Evolutionary conservation across 495 filamentous ascomycete genomes (phyloP).

Genomic region (Penicillium daleae): DNA sequence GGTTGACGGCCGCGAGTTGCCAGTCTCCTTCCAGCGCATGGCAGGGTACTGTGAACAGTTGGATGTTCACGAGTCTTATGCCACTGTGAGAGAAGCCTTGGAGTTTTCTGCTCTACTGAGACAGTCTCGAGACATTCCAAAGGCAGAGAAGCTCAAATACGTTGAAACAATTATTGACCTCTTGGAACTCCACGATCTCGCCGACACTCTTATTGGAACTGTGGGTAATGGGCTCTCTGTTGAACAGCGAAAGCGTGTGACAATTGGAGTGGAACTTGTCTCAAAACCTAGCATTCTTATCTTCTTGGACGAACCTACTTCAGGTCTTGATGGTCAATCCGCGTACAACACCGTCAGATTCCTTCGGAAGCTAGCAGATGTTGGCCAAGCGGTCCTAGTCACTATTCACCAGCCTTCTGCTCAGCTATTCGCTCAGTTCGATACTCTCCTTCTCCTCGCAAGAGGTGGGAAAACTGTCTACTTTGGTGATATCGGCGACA

Average conservation of each 20-base stretch:
- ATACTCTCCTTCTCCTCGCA: constrained; percentile 68
- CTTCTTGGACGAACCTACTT: constrained; percentile 80
- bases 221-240: constrained; percentile 56
- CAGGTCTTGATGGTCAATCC: constrained; percentile 64
- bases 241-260: constrained; percentile 66
- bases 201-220: constrained; percentile 56
- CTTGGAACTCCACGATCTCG: constrained; percentile 60
- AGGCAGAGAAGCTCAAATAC: constrained; percentile 62
- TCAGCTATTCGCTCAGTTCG: constrained; percentile 73
- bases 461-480: constrained; percentile 72
- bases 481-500: constrained; percentile 64
- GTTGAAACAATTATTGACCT: constrained; percentile 60
- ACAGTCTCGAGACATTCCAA: constrained; percentile 53
- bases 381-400: constrained; percentile 69
- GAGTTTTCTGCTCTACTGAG: constrained; percentile 61
- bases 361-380: constrained; percentile 64
- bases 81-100: constrained; percentile 65
- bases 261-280: constrained; percentile 70
- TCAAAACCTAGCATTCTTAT: constrained; percentile 67
- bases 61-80: constrained; percentile 61
- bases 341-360: constrained; percentile 68
- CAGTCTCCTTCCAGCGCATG: constrained; percentile 77
- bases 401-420: constrained; percentile 80
- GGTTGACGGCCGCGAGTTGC: constrained; percentile 76
- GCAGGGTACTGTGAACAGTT: constrained; percentile 63